Base-by-base conservation (phyloP, 2,329 filamentous ascomycete species). In the Reticulascus tulasneorum region DNA sequence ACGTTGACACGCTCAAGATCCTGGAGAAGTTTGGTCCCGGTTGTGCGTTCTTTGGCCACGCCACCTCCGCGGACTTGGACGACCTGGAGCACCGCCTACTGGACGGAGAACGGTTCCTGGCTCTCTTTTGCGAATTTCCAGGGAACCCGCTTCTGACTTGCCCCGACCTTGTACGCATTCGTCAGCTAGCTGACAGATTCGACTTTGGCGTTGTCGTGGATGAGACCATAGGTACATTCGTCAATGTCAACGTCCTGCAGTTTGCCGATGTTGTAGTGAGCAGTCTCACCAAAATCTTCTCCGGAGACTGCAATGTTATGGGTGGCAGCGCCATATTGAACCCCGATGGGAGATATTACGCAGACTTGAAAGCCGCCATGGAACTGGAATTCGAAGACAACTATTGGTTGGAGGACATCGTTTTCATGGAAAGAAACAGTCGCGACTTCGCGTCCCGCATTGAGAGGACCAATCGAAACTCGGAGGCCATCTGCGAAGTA, bases 281-380 rank as follows among this genome's bases (percentile, higher is more conserved):
- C 68, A 94, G 87, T 56, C 70, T 98, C 40, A 97, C 93, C 31
- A 98, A 98, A 61, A 84, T 97, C 35, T 98, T 98, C 65, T 94
- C 88, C 37, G 93, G 93, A 33, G 93, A 96, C 62, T 93, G 87
- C 59, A 97, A 98, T 59, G 93, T 98, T 48, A 97, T 97, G 91
- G 93, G 90, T 40, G 93, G 93, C 37, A 85, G 82, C 46, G 64
- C 73, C 29, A 76, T 82, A 35, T 56, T 82, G 29, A 82, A 82
- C 51, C 77, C 77, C 1, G 75, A 81, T 38, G 69, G 81, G n/a
- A 77, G 66, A 29, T 84, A 83, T 62, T 95, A 95, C 58, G 37
- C 58, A 4, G 49, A 63, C 1, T 62, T 98, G n/a, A 91, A 88
- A 55, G 55, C 67, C 6, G 69, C 72, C n/a, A 77, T 86, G 56